Evolutionary conservation across 495 filamentous ascomycete genomes (phyloP), one percentile per base, ranked within the genome.

Genomic region (Penicillium goetzii): DNA sequence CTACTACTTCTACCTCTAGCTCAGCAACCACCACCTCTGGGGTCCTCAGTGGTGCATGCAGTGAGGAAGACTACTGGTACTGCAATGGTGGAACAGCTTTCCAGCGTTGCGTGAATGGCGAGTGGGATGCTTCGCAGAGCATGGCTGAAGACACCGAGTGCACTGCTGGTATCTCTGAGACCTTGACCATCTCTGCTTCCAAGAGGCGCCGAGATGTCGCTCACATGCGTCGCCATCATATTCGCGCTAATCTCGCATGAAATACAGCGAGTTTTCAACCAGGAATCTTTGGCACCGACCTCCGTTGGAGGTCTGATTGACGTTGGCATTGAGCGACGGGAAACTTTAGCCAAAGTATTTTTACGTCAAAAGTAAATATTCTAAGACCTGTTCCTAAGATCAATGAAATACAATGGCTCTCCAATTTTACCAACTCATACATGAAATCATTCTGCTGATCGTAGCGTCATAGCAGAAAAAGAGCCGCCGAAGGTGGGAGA

Each of bases 91-190:
- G 84, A 55, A 74, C 73, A 2, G 70, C 76, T 1, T 88, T 84
- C 79, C 85, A 87, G 72, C 82, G 84, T 55, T 88, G 85, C 65
- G 85, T 83, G 7, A 78, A 78, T n/a, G 84, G 85, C 6, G 56
- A 60, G 36, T 88, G 85, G 85, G 83, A 82, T 26, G 75, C 64
- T 12, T 70, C 76, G 21, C 75, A 81, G 33, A 64, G 71, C 45
- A 68, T 86, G 70, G 80, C 85, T 0, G 71, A 76, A 0, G 85
- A 85, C 56, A 87, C 83, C 2, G 68, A 62, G 28, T 88, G 85
- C 75, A 78, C 61, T 12, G 57, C 76, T 23, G 85, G 85, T 17
- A 67, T 78, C 49, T 76, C 77, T 54, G 68, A 72, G 28, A 64
- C 52, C 25, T 70, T 88, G 38, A 65, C 68, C 41, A 73, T 78